Base-by-base conservation (phyloP, 2,329 filamentous ascomycete species). In the Colletotrichum cuscutae region DNA sequence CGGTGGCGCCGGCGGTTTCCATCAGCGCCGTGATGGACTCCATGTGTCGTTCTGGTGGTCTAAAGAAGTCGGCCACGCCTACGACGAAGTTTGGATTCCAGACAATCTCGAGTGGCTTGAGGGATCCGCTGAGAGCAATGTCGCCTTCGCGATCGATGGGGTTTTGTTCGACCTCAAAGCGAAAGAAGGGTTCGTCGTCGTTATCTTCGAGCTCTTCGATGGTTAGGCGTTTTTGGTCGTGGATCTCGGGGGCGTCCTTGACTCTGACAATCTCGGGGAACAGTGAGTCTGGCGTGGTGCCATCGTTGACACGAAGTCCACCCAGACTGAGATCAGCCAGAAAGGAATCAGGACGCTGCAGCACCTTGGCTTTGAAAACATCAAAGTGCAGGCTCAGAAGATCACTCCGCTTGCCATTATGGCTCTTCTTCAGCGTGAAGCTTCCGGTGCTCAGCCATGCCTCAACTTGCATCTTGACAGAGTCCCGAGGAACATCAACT, bases 51-150 rank as follows among this genome's bases (percentile, higher is more conserved):
- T 98, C 95, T 0, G 97, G 97, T 0, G 97, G 97, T 75, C 96
- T 93, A 86, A 99, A 99, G 85, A 99, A 99, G 77, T 95, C 95
- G 65, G 93, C 94, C 52, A 98, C 91, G 61, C 97, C 95, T 6
- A 98, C 91, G 0, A 98, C 88, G 76, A 98, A 97, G 75, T 92
- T 94, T 1, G 97, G 97, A 77, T 99, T 99, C 89, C 98, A 99
- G 28, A 99, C 95, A 67, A 99, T 93, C 81, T 99, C 97, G 76
- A 99, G 92, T 57, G 95, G 97, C 82, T 97, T 98, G 76, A 99
- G 85, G 82, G 97, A 98, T 77, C 96, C 92, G 2, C 92, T 95
- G 42, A 99, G 86, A 7, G 95, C 95, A 26, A 97, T 93, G 78
- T 99, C 97, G 24, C 97, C 96, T 75, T 95, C 94, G 28, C 92